A percentile compares a stretch with the other conserved stretches of the same genome.
phyloP scores from a whole-genome alignment of 345 rosid species.

The Raphanus sativus region DNA sequence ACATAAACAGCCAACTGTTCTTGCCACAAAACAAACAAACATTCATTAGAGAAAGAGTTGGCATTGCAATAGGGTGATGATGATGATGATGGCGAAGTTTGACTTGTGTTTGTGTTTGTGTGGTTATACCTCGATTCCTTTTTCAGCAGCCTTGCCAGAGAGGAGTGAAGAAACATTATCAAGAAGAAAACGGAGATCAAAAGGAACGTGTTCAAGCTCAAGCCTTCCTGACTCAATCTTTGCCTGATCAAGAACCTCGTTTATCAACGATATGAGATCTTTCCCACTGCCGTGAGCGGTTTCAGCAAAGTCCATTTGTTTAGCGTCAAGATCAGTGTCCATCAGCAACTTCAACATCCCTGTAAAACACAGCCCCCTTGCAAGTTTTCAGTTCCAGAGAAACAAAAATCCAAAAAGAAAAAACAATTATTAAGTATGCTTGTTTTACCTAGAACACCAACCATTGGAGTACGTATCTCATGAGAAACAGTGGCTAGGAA shows the following conservation, averaged over 20 bases:
- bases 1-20: conserved; percentile 80
- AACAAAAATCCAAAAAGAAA: not conserved
- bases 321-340: conserved; percentile 80
- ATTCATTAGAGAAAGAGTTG: not conserved
- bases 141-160: conserved; percentile 68
- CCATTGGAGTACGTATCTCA: conserved; percentile 97
- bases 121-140: conserved; percentile 68
- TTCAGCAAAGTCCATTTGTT: conserved; percentile 76
- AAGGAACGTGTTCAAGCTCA: conserved; percentile 83
- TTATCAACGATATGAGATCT: conserved; percentile 78
- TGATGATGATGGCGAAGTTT: not conserved
- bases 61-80: not conserved
- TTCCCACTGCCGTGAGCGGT: conserved; percentile 90
- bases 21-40: not conserved
- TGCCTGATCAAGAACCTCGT: conserved; percentile 95
- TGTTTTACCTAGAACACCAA: conserved; percentile 54
- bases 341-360: conserved; percentile 95
- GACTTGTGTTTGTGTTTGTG: not conserved
- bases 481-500: conserved; percentile 97
- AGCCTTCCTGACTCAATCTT: conserved; percentile 98
- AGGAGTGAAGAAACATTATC: conserved; percentile 76
- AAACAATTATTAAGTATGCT: conserved; percentile 28
- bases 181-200: conserved; percentile 67
- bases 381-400: not conserved
- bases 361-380: conserved; percentile 28